Evolutionary conservation across 2,329 filamentous ascomycete species (phyloP), one percentile per base, ranked within the genome.

Genomic region (Cercospora nicotianae): DNA sequence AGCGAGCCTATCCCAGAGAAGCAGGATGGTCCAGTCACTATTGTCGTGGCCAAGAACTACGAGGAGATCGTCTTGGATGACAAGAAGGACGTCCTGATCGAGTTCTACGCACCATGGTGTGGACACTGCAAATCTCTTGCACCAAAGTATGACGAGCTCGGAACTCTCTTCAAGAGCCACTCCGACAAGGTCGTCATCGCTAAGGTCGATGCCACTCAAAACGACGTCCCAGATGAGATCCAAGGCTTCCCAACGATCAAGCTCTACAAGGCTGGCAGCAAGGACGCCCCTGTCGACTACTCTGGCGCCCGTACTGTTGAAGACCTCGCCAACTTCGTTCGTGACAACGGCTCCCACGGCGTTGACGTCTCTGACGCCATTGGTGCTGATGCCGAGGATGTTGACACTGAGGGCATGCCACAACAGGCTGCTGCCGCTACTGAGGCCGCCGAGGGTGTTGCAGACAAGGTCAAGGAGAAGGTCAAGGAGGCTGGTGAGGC

Each of bases 241-340:
- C 88, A 92, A 82, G 95, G 95, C 72, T 99, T 99, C 91, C 95
- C 95, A 67, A 99, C 95, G 81, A 97, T 99, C 88, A 98, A 98
- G 88, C 88, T 99, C 74, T 99, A 89, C 91, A 88, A 92, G 72
- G 95, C 95, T 76, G 94, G 93, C 77, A 86, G 87, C 82, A 99
- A 99, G 89, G 86, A 87, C 78, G 85, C 89, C 74, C 92, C 95
- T 68, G 82, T 97, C 71, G 92, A 93, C 75, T 99, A 97, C 88
- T 87, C 86, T 72, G 95, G 95, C 76, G 87, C 90, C 72, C 93
- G 95, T 77, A 95, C 93, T 65, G 84, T 97, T 66, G 92, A 97
- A 84, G 95, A 98, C 80, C 88, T 99, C 69, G 90, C 92, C 77
- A 87, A 90, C 77, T 99, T 99, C 85, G 87, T 99, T 81, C 90